Percentiles rank a stretch among this genome's conserved stretches.
Evolutionary conservation across 805 yeast species (phyloP).

Genomic region (Candida coleopterorum): DNA sequence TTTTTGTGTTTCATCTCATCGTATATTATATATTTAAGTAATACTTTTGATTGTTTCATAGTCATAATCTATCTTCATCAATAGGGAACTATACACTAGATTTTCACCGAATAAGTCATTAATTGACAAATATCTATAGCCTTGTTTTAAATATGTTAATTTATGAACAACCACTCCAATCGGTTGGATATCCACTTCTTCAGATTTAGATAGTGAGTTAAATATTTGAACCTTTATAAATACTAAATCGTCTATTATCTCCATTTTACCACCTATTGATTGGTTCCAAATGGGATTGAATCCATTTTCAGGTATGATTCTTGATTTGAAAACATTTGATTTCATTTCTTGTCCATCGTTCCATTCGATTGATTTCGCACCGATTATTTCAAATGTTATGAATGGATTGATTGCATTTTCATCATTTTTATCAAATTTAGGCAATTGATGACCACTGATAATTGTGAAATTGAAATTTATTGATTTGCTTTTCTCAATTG

Average conservation of each 20-base stretch:
- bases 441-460: constrained; percentile 83
- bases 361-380: constrained; percentile 31
- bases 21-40: constrained; percentile 3
- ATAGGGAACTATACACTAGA: constrained; percentile 46
- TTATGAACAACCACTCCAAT: constrained; percentile 61
- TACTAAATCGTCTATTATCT: constrained; percentile 42
- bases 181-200: constrained; percentile 11
- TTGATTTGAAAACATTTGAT: constrained; percentile 16
- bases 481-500: not conserved
- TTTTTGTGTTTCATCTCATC: constrained; percentile 6
- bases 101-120: constrained; percentile 80
- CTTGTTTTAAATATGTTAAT: constrained; percentile 60
- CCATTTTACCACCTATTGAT: constrained; percentile 38
- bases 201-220: constrained; percentile 17
- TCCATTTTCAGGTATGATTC: constrained; percentile 59
- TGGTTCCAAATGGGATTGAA: constrained; percentile 84
- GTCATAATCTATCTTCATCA: constrained; percentile 32
- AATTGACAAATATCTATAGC: constrained; percentile 79
- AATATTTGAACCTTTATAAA: constrained; percentile 54
- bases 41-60: not conserved
- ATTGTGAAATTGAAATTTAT: constrained; percentile 31
- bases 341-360: constrained; percentile 13
- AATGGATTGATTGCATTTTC: constrained; percentile 52
- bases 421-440: constrained; percentile 56
- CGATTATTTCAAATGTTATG: constrained; percentile 57